Evolutionary conservation across 345 rosid species (phyloP).

Genomic region (Luvunga scandens): DNA sequence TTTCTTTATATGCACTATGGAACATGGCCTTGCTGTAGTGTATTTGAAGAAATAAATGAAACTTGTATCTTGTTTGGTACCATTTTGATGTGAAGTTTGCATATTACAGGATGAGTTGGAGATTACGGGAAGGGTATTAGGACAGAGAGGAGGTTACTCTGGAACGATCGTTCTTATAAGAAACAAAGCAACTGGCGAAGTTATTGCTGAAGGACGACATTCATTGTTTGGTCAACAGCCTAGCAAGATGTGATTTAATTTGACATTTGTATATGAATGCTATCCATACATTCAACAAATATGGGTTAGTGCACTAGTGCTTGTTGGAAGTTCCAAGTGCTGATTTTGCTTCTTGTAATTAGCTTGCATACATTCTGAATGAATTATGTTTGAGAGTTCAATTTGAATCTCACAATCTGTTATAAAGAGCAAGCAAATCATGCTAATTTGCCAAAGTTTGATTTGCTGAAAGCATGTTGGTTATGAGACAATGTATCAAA

Average conservation of each 20-base stretch:
- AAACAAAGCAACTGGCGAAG: slow-evolving; percentile 72
- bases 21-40: neutral
- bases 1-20: neutral
- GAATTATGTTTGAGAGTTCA: neutral
- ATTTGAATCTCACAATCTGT: neutral
- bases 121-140: slow-evolving; percentile 68
- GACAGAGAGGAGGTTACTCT: slow-evolving; percentile 61
- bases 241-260: slow-evolving; percentile 61
- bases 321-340: neutral
- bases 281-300: neutral
- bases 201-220: slow-evolving; percentile 93
- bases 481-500: too few relatives aligned
- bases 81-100: slow-evolving; percentile 1
- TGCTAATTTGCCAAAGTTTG: too few relatives aligned
- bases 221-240: slow-evolving; percentile 61
- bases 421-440: neutral
- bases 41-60: neutral
- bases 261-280: neutral
- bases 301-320: neutral
- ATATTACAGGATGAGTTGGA: slow-evolving; percentile 75
- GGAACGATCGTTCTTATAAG: slow-evolving; percentile 68
- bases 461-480: too few relatives aligned
- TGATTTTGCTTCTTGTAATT: neutral
- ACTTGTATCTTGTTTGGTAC: neutral
- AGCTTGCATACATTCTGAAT: neutral